A percentile compares a stretch with the other conserved stretches of the same genome.
Evolutionary conservation across 208 protist genomes (phyloP).

Genomic region (Leishmania turanica): DNA sequence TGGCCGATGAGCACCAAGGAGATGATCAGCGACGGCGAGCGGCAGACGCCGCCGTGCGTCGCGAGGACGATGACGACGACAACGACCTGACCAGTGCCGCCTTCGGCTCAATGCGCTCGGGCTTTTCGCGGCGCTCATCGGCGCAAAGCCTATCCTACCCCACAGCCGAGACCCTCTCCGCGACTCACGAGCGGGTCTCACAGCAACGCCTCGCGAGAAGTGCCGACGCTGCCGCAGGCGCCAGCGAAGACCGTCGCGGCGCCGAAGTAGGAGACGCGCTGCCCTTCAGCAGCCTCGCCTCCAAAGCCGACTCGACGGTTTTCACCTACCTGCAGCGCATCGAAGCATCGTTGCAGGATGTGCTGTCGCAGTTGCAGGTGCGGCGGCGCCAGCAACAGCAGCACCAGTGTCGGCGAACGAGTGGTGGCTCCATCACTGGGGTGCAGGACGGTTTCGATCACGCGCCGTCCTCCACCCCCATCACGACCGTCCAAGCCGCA

Average conservation of each 20-base stretch:
- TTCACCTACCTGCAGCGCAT: slow-evolving; percentile 25
- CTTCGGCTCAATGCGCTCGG: slow-evolving; percentile 24
- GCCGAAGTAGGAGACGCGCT: not conserved
- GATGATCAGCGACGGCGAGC: not conserved
- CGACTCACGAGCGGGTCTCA: not conserved
- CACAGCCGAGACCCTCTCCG: not conserved
- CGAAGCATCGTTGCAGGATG: slow-evolving; percentile 21
- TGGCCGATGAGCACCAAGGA: not conserved
- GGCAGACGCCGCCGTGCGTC: not conserved
- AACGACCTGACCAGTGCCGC: slow-evolving; percentile 15
- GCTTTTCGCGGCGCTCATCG: slow-evolving; percentile 12
- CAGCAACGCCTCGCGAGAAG: not conserved
- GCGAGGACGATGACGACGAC: not conserved
- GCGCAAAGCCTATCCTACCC: not conserved
- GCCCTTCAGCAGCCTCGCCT: slow-evolving; percentile 11
- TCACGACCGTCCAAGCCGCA: not conserved
- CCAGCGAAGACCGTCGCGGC: not conserved
- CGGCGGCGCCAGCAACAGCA: not conserved
- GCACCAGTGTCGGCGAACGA: not conserved
- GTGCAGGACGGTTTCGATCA: not conserved
- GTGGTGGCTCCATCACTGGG: not conserved
- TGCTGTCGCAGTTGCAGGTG: slow-evolving; percentile 16
- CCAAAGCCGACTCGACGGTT: slow-evolving; percentile 17
- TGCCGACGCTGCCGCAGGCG: not conserved
- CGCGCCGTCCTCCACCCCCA: not conserved